These are phyloP conservation scores for Aspergillus saccharolyticus DNA, from an alignment of 495 filamentous ascomycete species.

Conservation along the genomic window DNA sequence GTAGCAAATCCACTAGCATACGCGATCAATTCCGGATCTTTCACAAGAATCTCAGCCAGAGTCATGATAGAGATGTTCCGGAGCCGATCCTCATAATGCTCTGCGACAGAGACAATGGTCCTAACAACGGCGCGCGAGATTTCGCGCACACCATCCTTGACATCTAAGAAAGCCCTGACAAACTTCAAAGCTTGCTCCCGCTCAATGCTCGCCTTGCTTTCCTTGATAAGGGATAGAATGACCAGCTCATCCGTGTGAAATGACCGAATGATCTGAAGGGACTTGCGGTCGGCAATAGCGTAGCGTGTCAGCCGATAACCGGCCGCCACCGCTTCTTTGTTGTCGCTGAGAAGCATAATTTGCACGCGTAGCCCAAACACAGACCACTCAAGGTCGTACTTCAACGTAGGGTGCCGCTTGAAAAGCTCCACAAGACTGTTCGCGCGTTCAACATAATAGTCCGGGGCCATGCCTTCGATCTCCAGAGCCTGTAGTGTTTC, in stretches of 20 bases:
- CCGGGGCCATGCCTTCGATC: slow-evolving; percentile 75
- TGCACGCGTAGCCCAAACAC: slow-evolving; percentile 91
- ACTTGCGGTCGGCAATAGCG: slow-evolving; percentile 86
- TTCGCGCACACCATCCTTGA: slow-evolving; percentile 86
- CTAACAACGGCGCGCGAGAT: slow-evolving; percentile 81
- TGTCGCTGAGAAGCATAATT: slow-evolving; percentile 90
- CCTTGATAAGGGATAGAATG: slow-evolving; percentile 85
- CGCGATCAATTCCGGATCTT: slow-evolving; percentile 72
- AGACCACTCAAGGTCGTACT: slow-evolving; percentile 93
- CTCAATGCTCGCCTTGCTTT: slow-evolving; percentile 92
- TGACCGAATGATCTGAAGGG: slow-evolving; percentile 78
- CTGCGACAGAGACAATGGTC: slow-evolving; percentile 83
- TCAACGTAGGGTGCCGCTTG: slow-evolving; percentile 85
- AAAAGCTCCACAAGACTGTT: slow-evolving; percentile 91
- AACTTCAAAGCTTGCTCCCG: slow-evolving; percentile 97
- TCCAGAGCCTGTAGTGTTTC: slow-evolving; percentile 87
- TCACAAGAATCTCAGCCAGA: slow-evolving; percentile 82
- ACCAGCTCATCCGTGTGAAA: slow-evolving; percentile 90
- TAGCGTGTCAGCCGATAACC: slow-evolving; percentile 91
- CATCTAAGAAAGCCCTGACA: slow-evolving; percentile 89
- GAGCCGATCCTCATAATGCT: slow-evolving; percentile 81
- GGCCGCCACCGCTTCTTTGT: slow-evolving; percentile 89
- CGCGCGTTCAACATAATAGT: slow-evolving; percentile 89
- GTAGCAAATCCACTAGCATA: slow-evolving; percentile 76
- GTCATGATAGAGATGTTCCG: slow-evolving; percentile 88